Evolutionary conservation across 148 eudicot genomes (phyloP), one percentile per base, ranked within the genome.

Genomic region (Chenopodium quinoa): DNA sequence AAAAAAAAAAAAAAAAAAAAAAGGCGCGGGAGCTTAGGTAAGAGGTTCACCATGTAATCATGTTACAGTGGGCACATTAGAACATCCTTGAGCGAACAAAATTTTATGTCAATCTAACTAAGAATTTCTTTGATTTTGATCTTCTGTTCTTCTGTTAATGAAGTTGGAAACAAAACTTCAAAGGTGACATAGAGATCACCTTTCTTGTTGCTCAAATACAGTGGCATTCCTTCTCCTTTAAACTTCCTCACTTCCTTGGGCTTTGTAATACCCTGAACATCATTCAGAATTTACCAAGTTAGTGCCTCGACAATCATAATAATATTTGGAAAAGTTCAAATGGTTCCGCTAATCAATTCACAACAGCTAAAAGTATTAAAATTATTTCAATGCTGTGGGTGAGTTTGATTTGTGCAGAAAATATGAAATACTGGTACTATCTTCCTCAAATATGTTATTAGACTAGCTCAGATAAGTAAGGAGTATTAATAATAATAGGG

Each of bases 151-250:
- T 92, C 89, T 69, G 94, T 90, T 79, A 96, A 83, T 60, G 98
- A 91, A 56, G 90, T 83, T 27, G 99, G 98, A 83, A 96, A 96
- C 78, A 91, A 84, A 76, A 96, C 98, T 88, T 96, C 99, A 67
- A 87, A 93, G 52, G 88, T 88, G 64, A 96, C 89, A 72, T 90
- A 92, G 11, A 96, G 82, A 82, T 96, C 95, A 11, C 99, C 98
- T 82, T 92, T 96, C 91, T 92, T 92, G 86, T 91, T 88, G 89
- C 94, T 92, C 34, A 82, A 85, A 85, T 96, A 91, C 81, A 96
- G 80, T 27, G 98, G 97, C 98, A 96, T 96, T 78, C 97, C 98
- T 90, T 93, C 97, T 34, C 95, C 95, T 90, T 94, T 94, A 67
- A 92, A 88, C 82, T 94, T 96, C 86, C 87, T 89, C 52, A 90